Evolutionary conservation across 768 basidiomycete genomes (phyloP), one percentile per base, ranked within the genome.

Genomic region (Phanerodontia chrysosporium): DNA sequence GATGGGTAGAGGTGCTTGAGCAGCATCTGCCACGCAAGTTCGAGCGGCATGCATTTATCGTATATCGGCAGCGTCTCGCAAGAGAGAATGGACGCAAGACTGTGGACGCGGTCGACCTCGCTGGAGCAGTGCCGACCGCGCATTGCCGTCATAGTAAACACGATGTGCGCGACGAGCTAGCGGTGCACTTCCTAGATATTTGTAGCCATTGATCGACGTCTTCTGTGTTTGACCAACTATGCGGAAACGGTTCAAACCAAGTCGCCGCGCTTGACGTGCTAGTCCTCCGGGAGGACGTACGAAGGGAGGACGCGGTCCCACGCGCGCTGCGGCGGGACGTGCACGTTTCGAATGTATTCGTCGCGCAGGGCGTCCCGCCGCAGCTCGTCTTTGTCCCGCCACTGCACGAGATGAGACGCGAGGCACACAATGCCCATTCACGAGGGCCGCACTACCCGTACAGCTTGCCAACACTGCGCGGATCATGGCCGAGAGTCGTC

Each of bases 221-320:
- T 1, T 18, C 18, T 9, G 21, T 25, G 24, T 29, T 9, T 4
- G 51, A 16, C 57, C 57, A 58, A 29, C 57, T 58, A 28, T 58
- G 57, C n/a, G 2, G 57, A 58, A 3, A 57, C 14, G 10, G 29
- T 42, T 21, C 56, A 29, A 4, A 27, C 21, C 2, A 30, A 21
- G 25, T 4, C 29, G 14, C 18, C 2, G 2, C 30, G 18, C 12
- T 46, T 21, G 21, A 10, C 16, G 12, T 12, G 1, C 12, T 13
- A 21, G 2, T 22, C 12, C n/a, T n/a, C n/a, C n/a, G 32, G 32
- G 1, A 29, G 9, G 25, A 14, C 13, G 12, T 24, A 48, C 10
- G 7, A 49, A 13, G 55, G 55, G 8, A 57, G 55, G 30, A 57
- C 55, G 22, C 55, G 55, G 28, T 57, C 55, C 55, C 55, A 57